Conservation (phyloP, 2,329 filamentous ascomycete genomes). For the Pestalotiopsis sp. region DNA sequence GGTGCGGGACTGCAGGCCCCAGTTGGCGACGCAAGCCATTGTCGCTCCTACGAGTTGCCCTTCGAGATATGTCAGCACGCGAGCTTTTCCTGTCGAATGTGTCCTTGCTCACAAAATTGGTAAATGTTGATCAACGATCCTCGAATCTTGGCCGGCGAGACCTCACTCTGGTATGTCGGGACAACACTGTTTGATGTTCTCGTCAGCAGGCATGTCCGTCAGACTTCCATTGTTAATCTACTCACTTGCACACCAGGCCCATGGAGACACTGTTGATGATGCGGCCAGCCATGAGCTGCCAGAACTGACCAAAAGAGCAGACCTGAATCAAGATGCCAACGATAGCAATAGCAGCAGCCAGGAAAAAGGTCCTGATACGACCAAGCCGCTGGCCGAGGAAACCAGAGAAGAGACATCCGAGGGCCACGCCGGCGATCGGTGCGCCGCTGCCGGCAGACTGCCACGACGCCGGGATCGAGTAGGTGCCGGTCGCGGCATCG, state of each 20-base stretch:
- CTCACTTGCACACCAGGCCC: conserved; percentile 14
- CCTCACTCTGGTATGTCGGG: conserved; percentile 15
- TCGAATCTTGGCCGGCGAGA: conserved; percentile 14
- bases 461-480: conserved; percentile 10
- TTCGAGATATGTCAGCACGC: background rate
- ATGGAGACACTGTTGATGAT: conserved; percentile 21
- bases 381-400: conserved; percentile 1
- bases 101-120: conserved; percentile 14
- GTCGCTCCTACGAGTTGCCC: conserved; percentile 16
- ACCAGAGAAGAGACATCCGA: conserved; percentile 8
- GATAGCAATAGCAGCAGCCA: conserved; percentile 18
- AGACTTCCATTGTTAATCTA: background rate
- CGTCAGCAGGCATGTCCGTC: conserved; percentile 17
- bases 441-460: conserved; percentile 10
- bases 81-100: background rate
- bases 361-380: conserved; percentile 11
- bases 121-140: conserved; percentile 21
- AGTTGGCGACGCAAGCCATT: conserved; percentile 16
- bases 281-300: conserved; percentile 26
- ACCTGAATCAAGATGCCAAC: conserved; percentile 67
- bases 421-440: background rate
- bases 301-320: conserved; percentile 39
- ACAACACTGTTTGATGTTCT: conserved; percentile 15
- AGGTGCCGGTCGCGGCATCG: background rate
- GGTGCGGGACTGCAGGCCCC: conserved; percentile 13